These are phyloP conservation scores for Neofusicoccum ribis DNA, from an alignment of 2,329 filamentous ascomycete genomes.

Conservation along the genomic window DNA sequence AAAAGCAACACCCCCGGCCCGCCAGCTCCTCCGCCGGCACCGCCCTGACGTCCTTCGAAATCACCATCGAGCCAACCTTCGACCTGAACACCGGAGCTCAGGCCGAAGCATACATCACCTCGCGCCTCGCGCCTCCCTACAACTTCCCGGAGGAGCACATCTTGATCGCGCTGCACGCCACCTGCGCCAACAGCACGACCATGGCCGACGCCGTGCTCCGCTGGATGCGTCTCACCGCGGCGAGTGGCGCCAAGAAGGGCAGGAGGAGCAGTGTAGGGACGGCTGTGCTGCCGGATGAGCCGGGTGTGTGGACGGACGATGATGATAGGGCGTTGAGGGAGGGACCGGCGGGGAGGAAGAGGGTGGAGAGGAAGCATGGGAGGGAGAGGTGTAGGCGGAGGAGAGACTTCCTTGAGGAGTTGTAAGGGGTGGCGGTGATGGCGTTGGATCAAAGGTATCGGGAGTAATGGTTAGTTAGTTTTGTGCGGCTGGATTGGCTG, in stretches of 20 bases:
- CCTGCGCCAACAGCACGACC: neutral
- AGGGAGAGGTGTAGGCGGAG: neutral
- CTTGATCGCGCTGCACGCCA: conserved; percentile 6
- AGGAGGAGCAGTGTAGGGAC: neutral
- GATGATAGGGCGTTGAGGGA: neutral
- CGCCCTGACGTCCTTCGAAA: conserved; percentile 1
- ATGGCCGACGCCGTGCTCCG: neutral
- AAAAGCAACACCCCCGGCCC: neutral
- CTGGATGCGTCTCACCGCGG: conserved; percentile 4
- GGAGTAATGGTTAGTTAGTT: neutral
- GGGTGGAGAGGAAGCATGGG: conserved; percentile 15
- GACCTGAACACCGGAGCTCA: neutral
- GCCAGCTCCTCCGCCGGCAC: conserved; percentile 8
- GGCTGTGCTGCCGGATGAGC: neutral
- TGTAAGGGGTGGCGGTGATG: neutral
- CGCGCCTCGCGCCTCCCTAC: conserved; percentile 4
- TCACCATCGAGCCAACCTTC: neutral
- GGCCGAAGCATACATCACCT: conserved; percentile 1
- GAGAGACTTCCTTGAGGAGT: neutral
- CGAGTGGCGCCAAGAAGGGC: neutral
- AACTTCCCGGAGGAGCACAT: conserved; percentile 2
- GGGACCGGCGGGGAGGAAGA: neutral
- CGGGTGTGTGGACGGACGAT: conserved; percentile 14
- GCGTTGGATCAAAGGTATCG: neutral
- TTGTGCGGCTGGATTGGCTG: neutral